Percentiles rank a stretch among this genome's conserved stretches.
phyloP scores from a whole-genome alignment of 306 rosid genomes.

The Casuarina equisetifolia region DNA sequence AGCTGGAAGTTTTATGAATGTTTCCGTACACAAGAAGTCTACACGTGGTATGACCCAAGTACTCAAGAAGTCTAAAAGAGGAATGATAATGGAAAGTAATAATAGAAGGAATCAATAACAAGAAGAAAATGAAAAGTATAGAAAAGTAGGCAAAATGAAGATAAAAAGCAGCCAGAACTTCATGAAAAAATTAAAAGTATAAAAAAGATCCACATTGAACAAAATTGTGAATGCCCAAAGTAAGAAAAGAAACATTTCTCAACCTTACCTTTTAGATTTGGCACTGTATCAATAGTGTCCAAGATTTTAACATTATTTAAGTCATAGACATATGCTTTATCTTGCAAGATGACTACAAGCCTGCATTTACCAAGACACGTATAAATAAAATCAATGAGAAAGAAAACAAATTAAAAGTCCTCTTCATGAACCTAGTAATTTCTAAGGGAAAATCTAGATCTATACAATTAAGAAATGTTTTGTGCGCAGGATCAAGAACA shows the following conservation, averaged over 20 bases:
- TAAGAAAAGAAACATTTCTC: slow-evolving; percentile 14
- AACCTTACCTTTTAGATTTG: slow-evolving; percentile 78
- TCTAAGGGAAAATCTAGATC: not conserved
- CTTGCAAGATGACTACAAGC: slow-evolving; percentile 85
- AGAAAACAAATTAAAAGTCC: slow-evolving; percentile 23
- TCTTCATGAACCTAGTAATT: slow-evolving; percentile 13
- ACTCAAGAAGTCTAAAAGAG: not conserved
- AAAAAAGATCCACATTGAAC: slow-evolving; percentile 13
- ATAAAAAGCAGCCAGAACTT: not conserved
- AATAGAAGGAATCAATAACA: not conserved
- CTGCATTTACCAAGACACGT: slow-evolving; percentile 50
- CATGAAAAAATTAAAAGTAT: not conserved
- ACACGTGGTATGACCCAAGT: not conserved
- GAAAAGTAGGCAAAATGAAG: slow-evolving; percentile 3
- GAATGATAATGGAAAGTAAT: not conserved
- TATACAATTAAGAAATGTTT: not conserved
- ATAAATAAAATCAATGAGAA: slow-evolving; percentile 27
- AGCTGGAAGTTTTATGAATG: not conserved
- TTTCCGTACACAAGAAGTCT: not conserved
- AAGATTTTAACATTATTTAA: slow-evolving; percentile 72
- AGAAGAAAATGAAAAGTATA: not conserved
- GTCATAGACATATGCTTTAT: slow-evolving; percentile 81
- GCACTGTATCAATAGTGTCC: slow-evolving; percentile 82
- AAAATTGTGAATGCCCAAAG: slow-evolving; percentile 16
- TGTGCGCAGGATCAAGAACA: not conserved